Evolutionary conservation across 1,284 basidiomycete species (phyloP), one percentile per base, ranked within the genome.

Genomic region (Sanghuangporus baumii): DNA sequence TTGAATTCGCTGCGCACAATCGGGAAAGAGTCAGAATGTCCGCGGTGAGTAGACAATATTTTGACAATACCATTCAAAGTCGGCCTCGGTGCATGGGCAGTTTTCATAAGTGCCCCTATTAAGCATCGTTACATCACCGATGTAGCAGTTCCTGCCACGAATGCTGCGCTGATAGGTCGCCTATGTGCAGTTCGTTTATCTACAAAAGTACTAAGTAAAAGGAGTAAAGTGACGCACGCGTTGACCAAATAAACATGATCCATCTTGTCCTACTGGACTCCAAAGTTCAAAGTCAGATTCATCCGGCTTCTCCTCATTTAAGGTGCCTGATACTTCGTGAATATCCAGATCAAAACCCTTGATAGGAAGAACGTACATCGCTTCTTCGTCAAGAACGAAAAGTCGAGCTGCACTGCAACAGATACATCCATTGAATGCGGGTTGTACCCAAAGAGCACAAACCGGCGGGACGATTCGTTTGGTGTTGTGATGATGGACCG

Each of bases 231-330:
- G 26, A 31, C 26, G 26, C 26, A 31, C 26, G 26, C 26, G 26
- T 31, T 31, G 26, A 31, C 26, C 26, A 31, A 31, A 31, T 4
- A 98, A 72, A 76, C 91, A 93, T 61, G 26, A 31, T 31, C 79
- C 75, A 73, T 94, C 90, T 26, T 79, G 75, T 1, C 95, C 89
- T 63, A 89, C 91, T 0, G 95, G 95, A 73, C 90, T 93, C 95
- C 95, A 97, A 3, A 96, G 75, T 73, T 97, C 95, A 72, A 97
- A 98, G 74, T 98, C 95, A 70, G 96, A 94, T 55, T 87, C 77
- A 38, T 81, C 82, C 3, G 93, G 88, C 70, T 96, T 78, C 1
- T 91, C 81, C 3, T 83, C 62, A 67, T 84, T 83, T 52, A 94
- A 75, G 0, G 80, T 74, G 74, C 93, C 93, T 95, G 65, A 8